Base-by-base conservation (phyloP, 1,139 yeast genomes). In the Candida mesenterica region DNA sequence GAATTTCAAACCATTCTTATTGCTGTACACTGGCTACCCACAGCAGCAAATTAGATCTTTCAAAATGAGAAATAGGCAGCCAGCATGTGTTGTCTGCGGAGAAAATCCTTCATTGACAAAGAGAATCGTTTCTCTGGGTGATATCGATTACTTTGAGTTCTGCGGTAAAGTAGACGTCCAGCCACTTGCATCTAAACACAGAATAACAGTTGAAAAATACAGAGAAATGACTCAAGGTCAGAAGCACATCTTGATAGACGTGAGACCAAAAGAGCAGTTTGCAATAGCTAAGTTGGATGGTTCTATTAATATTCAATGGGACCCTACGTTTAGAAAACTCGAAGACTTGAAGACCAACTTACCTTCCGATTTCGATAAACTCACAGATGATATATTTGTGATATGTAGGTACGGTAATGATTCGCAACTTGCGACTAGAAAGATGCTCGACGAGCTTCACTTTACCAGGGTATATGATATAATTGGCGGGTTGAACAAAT, bases 371-470 rank as follows among this genome's bases (percentile, higher is more conserved):
- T 46, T 33, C n/a, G 46, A 52, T 24, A 42, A 49, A 24, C 58
- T 58, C 37, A 44, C 48, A 5, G 32, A 39, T 0, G 45, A 50
- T 9, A 47, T 70, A 1, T 70, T 55, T 42, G 80, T 85, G 0
- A 67, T 90, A 12, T 92, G 99, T 57, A 72, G 97, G 26, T 81
- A 70, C 53, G 99, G 99, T 4, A 89, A 88, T 55, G 97, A 92
- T 55, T 90, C 97, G 0, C 92, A 87, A 50, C 59, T 79, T 14
- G 95, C 96, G 0, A 79, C 86, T 0, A 61, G 68, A 41, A 61
- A 70, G 32, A 57, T 92, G 32, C 63, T 69, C 32, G 77, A 74
- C 10, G 61, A 67, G 4, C 62, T 75, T 37, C 78, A 79, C 0
- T 60, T 72, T 16, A 39, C 53, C 0, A 62, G 77, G 12, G 88